Evolutionary conservation across 805 yeast species (phyloP).

Genomic region (Ogataea methanolica): DNA sequence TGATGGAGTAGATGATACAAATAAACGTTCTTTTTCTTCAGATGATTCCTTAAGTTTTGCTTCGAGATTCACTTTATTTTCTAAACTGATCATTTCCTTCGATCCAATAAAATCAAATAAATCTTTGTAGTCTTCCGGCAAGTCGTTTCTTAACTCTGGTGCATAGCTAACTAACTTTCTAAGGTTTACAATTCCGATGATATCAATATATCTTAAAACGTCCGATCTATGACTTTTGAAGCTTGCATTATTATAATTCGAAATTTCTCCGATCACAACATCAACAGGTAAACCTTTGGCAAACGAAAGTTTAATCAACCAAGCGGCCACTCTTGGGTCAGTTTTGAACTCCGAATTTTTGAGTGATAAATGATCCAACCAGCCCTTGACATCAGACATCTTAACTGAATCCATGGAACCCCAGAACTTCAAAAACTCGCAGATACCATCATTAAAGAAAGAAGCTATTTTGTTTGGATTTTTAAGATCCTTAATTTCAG

Average conservation of each 20-base stretch:
- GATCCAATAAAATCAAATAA: slow-evolving; percentile 12
- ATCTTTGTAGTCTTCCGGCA: slow-evolving; percentile 23
- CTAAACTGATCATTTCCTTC: background rate
- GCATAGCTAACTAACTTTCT: slow-evolving; percentile 31
- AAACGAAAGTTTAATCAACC: slow-evolving; percentile 24
- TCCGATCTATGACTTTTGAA: slow-evolving; percentile 27
- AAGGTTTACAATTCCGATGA: slow-evolving; percentile 41
- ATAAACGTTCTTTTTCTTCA: background rate
- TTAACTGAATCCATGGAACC: slow-evolving; percentile 25
- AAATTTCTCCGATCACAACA: slow-evolving; percentile 15
- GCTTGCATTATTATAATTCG: slow-evolving; percentile 10
- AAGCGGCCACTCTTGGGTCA: slow-evolving; percentile 27
- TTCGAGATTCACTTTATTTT: background rate
- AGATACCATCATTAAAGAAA: slow-evolving; percentile 61
- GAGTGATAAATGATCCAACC: slow-evolving; percentile 21
- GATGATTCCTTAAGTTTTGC: background rate
- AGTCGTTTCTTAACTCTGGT: slow-evolving; percentile 19
- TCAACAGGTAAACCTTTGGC: slow-evolving; percentile 16
- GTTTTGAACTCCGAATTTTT: slow-evolving; percentile 15
- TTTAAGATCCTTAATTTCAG: slow-evolving; percentile 36
- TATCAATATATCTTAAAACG: slow-evolving; percentile 39
- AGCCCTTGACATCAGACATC: slow-evolving; percentile 17
- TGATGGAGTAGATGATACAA: too few species aligned
- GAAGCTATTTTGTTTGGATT: slow-evolving; percentile 20
- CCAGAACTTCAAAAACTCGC: slow-evolving; percentile 49